Conservation (phyloP, 169 alveolate genomes). For the Cryptosporidium bovis region DNA sequence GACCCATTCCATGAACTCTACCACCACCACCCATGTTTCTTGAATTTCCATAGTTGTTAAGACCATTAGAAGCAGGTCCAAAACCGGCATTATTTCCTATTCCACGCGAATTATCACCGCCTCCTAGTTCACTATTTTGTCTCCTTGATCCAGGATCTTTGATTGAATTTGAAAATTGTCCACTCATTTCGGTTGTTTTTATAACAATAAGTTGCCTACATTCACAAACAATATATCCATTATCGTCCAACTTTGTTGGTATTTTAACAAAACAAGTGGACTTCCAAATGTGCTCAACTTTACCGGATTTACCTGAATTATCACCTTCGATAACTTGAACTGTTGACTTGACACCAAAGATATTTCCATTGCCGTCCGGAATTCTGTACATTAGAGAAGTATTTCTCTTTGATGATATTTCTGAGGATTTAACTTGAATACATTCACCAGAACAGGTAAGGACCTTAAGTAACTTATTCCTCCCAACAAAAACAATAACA, state of each 20-base stretch:
- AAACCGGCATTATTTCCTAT: background rate
- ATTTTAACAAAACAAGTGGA: constrained; percentile 63
- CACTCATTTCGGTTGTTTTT: constrained; percentile 28
- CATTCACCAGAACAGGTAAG: constrained; percentile 74
- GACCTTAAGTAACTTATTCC: constrained; percentile 79
- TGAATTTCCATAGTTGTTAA: background rate
- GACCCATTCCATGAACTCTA: constrained; percentile 50
- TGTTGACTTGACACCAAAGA: constrained; percentile 66
- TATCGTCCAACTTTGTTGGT: constrained; percentile 56
- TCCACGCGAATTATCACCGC: background rate
- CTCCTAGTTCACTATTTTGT: background rate
- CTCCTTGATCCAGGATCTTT: background rate
- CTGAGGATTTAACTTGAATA: constrained; percentile 48
- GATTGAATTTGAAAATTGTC: constrained; percentile 3
- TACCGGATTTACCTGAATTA: constrained; percentile 54
- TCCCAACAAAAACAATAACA: constrained; percentile 83
- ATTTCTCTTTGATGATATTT: constrained; percentile 60
- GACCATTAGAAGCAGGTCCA: background rate
- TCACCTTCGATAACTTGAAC: constrained; percentile 56
- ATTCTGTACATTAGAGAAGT: constrained; percentile 61
- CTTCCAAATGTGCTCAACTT: constrained; percentile 71
- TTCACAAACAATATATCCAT: constrained; percentile 62
- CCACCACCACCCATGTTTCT: background rate
- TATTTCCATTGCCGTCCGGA: constrained; percentile 49
- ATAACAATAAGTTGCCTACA: constrained; percentile 29